A percentile compares a stretch with the other conserved stretches of the same genome.
Conservation (phyloP, 805 yeast species). For the Candida easanensis region DNA sequence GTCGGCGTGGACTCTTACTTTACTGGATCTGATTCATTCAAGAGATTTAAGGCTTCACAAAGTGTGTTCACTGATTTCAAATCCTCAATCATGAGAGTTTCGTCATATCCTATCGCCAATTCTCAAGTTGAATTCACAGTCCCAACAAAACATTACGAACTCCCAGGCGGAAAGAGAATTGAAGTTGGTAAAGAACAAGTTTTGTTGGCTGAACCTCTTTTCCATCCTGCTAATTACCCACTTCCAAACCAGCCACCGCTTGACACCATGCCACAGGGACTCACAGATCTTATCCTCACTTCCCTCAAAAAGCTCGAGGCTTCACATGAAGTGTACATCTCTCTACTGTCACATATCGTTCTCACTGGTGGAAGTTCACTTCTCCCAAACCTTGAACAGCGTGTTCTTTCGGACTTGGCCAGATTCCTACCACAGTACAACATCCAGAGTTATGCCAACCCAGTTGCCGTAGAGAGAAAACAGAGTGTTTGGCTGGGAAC, state of each 20-base stretch:
- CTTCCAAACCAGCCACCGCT: conserved; percentile 32
- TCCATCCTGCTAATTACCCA: conserved; percentile 57
- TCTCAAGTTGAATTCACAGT: conserved; percentile 32
- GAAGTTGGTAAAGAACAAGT: conserved; percentile 52
- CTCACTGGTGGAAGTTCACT: conserved; percentile 72
- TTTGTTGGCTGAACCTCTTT: conserved; percentile 62
- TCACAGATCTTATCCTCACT: conserved; percentile 38
- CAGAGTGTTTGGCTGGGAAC: conserved; percentile 82
- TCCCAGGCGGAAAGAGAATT: conserved; percentile 52
- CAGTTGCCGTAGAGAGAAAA: conserved; percentile 60
- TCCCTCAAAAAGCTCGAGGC: conserved; percentile 43
- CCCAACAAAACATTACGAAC: conserved; percentile 47
- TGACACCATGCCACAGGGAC: conserved; percentile 20
- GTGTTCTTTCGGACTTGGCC: conserved; percentile 61
- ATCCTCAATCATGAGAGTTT: conserved; percentile 36
- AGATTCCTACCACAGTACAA: conserved; percentile 66
- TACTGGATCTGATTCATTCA: conserved; percentile 35
- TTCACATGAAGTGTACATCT: conserved; percentile 37
- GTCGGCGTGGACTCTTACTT: conserved; percentile 20
- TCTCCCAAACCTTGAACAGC: conserved; percentile 66
- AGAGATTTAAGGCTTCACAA: conserved; percentile 35
- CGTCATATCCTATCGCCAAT: conserved; percentile 38
- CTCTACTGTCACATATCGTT: conserved; percentile 60
- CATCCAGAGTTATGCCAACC: conserved; percentile 53
- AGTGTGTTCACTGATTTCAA: conserved; percentile 47